Conservation (phyloP, 225 moss, liverwort and hornwort genomes). For the Antitrichia curtipendula region DNA sequence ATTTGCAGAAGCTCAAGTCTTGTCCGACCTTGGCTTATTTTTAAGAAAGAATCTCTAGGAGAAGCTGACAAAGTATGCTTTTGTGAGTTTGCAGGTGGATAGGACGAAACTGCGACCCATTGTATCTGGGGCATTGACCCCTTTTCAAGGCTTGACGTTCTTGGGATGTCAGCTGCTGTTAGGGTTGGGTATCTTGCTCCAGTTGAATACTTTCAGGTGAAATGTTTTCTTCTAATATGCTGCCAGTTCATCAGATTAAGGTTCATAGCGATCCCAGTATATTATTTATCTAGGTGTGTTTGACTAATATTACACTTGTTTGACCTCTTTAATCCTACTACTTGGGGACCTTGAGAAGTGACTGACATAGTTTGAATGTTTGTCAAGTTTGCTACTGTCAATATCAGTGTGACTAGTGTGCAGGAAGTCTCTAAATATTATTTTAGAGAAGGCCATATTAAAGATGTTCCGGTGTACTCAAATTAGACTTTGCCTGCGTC, state of each 20-base stretch:
- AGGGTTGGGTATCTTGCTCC: conserved; percentile 77
- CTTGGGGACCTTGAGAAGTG: neutral
- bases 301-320: neutral
- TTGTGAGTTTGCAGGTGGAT: conserved; percentile 51
- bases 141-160: conserved; percentile 78
- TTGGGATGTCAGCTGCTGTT: conserved; percentile 74
- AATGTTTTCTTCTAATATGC: neutral
- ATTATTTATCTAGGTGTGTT: neutral
- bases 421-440: neutral
- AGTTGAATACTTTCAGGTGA: conserved; percentile 87
- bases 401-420: neutral
- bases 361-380: neutral
- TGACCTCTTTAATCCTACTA: neutral
- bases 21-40: neutral
- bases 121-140: conserved; percentile 66
- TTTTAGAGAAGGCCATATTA: neutral
- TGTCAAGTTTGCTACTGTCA: neutral
- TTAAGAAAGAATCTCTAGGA: neutral
- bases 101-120: conserved; percentile 77
- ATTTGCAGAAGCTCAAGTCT: neutral
- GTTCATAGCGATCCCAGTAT: neutral
- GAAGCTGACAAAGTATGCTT: neutral
- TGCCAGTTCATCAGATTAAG: neutral
- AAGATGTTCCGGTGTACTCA: neutral
- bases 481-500: neutral